A percentile compares a stretch with the other conserved stretches of the same genome.
phyloP scores from a whole-genome alignment of 2,329 filamentous ascomycete species.

The Ceratocystis albifundus region DNA sequence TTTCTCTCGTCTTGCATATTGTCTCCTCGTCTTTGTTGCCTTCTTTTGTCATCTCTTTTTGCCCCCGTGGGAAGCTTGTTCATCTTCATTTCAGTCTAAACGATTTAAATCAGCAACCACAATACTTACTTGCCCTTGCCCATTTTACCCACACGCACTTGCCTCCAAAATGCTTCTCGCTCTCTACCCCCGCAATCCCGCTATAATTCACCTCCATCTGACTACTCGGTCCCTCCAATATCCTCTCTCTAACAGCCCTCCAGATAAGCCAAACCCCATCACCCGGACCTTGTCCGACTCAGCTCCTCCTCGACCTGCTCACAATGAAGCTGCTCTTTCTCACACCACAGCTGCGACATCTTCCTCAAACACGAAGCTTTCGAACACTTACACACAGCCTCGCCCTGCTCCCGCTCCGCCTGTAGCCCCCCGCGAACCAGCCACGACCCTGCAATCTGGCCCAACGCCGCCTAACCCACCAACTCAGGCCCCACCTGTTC shows the following conservation, averaged over 20 bases:
- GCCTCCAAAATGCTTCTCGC: neutral
- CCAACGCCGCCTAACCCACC: slow-evolving; percentile 13
- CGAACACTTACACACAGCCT: slow-evolving; percentile 21
- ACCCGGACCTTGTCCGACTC: slow-evolving; percentile 19
- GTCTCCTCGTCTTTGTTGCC: neutral
- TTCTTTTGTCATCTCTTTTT: neutral
- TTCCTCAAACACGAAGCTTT: slow-evolving; percentile 2
- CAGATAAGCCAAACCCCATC: slow-evolving; percentile 34
- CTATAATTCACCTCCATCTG: neutral
- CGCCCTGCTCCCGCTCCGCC: slow-evolving; percentile 21
- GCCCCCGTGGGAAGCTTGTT: neutral
- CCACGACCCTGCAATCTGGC: slow-evolving; percentile 18
- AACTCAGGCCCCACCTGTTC: slow-evolving; percentile 20
- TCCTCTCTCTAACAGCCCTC: slow-evolving; percentile 48
- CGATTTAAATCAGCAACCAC: neutral
- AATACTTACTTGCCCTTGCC: neutral
- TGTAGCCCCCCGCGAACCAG: slow-evolving; percentile 18
- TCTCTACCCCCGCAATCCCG: neutral
- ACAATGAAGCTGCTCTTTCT: slow-evolving; percentile 8
- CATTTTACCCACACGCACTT: no score
- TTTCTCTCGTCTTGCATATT: neutral
- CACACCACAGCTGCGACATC: neutral
- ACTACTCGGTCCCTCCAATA: slow-evolving; percentile 6
- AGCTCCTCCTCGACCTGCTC: neutral
- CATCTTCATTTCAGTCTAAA: no score